phyloP scores from a whole-genome alignment of 768 basidiomycete species.

The Ramaria rubella region DNA sequence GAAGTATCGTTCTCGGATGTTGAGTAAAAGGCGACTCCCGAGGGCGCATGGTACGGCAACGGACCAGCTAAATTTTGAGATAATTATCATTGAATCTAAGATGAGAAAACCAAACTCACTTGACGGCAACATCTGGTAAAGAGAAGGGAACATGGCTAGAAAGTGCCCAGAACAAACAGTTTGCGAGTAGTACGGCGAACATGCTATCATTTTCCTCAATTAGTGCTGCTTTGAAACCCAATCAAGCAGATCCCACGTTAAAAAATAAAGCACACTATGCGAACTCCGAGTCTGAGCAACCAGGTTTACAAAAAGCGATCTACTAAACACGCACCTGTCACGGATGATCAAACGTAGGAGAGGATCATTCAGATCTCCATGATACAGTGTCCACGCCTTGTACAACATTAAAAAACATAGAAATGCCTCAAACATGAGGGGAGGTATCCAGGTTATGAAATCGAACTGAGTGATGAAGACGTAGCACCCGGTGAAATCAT shows the following conservation, averaged over 20 bases:
- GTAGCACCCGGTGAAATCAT: background rate
- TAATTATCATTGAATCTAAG: background rate
- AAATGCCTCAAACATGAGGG: background rate
- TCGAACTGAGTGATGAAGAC: background rate
- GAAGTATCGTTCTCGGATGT: background rate
- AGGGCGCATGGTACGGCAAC: background rate
- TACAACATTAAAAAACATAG: background rate
- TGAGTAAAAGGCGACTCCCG: background rate
- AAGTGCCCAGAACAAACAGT: background rate
- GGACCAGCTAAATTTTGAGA: background rate
- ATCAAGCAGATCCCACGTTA: background rate
- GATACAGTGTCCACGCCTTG: background rate
- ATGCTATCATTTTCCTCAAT: background rate
- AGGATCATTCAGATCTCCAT: background rate
- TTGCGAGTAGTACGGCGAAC: background rate
- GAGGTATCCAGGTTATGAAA: background rate
- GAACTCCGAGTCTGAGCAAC: background rate
- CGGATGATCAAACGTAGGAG: background rate
- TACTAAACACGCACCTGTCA: background rate
- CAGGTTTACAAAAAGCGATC: background rate
- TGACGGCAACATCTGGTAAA: too few species aligned
- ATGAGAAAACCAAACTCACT: background rate
- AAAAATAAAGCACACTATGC: background rate
- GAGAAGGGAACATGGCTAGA: background rate
- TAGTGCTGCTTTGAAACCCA: background rate